Evolutionary conservation across 192 early-diverging fungal species (phyloP), one percentile per base, ranked within the genome.

Genomic region (Dissophora globulifera): DNA sequence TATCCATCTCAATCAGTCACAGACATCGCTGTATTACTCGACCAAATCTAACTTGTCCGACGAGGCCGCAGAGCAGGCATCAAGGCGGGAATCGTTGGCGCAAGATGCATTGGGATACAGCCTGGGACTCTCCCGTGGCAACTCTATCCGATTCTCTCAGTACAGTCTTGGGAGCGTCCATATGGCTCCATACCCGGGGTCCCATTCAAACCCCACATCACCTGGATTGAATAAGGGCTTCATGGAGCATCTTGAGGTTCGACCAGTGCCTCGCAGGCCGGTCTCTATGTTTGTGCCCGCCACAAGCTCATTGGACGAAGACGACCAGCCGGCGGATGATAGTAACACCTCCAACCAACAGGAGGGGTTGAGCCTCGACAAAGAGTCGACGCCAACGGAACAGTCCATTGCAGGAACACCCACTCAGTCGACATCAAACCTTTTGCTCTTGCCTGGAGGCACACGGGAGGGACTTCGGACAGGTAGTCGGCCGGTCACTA

Each of bases 11-110:
- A 71, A 71, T 29, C 69, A 71, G 13, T 71, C 69, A 22, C 69
- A 71, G 22, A 71, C 69, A 9, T 71, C 69, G 2, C 69, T 71
- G 2, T 71, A 71, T 43, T 71, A 71, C 27, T 71, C 69, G 15
- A 62, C 59, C 27, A 71, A 71, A 50, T 71, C 69, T 10, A 62
- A 52, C 4, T 17, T 71, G 1, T 71, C 69, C 2, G 69, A 71
- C 7, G 69, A 71, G 5, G 69, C 52, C 13, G 45, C 60, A 26
- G 68, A 70, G 43, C 20, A 51, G 19, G 57, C 41, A 15, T 59
- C 57, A 11, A 55, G 53, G n/a, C 51, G 69, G 38, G 38, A 58
- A 6, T 71, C 69, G 11, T 25, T 62, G 22, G 69, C 57, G 0
- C 69, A 71, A 38, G 69, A 71, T 42, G 52, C 69, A 16, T 29